Evolutionary conservation across 116 monocot species (phyloP).

Genomic region (Trichopus zeylanicus): DNA sequence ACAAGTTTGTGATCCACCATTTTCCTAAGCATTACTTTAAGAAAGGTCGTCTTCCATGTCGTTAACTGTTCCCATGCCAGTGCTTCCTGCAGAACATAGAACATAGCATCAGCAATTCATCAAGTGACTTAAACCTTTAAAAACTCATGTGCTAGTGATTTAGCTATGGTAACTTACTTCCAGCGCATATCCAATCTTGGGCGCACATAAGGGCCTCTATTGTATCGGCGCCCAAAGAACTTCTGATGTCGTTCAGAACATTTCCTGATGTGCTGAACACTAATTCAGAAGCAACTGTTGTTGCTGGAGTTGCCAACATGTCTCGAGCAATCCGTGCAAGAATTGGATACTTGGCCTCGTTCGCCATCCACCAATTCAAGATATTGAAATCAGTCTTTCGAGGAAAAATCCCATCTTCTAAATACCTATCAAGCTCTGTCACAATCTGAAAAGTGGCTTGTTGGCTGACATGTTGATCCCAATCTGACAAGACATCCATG

Average conservation of each 20-base stretch:
- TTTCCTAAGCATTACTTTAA: too few relatives aligned
- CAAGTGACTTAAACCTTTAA: too few relatives aligned
- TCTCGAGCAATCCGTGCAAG: not conserved
- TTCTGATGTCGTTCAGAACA: not conserved
- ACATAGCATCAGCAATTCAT: too few relatives aligned
- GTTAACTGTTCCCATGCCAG: too few relatives aligned
- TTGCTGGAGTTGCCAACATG: not conserved
- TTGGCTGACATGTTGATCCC: not conserved
- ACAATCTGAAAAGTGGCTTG: constrained; percentile 1
- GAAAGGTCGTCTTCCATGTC: too few relatives aligned
- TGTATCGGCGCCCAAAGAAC: not conserved
- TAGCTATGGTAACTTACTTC: too few relatives aligned
- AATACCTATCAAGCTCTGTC: constrained; percentile 1
- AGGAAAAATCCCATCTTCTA: not conserved
- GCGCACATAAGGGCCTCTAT: not conserved
- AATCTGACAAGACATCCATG: not conserved
- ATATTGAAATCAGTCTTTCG: constrained; percentile 1
- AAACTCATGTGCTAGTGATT: too few relatives aligned
- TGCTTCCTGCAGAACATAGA: too few relatives aligned
- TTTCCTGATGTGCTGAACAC: not conserved
- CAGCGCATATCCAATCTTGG: not conserved
- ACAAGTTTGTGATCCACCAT: too few relatives aligned
- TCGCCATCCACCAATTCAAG: not conserved
- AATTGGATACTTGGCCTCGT: not conserved
- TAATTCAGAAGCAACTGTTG: not conserved